Evolutionary conservation across 495 filamentous ascomycete species (phyloP).

Genomic region (Tuber umbilicatum): DNA sequence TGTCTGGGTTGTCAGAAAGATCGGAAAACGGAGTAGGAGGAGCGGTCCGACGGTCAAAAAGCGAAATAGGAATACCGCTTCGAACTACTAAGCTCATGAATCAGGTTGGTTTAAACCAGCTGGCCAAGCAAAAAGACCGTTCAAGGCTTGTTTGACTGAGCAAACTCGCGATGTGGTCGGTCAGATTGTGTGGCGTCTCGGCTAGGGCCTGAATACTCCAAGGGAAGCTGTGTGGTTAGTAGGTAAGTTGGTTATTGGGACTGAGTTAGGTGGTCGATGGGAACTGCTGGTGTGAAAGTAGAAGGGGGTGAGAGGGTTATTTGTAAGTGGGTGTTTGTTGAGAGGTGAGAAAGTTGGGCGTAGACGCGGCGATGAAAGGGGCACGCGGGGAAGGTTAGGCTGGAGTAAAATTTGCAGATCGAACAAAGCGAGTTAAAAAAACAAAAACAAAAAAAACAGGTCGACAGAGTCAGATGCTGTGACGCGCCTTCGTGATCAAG

Average conservation of each 20-base stretch:
- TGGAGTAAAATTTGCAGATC: not conserved
- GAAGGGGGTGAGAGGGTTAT: not conserved
- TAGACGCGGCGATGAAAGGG: not conserved
- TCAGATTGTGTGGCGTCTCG: not conserved
- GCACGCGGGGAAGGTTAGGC: not conserved
- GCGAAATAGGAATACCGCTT: constrained; percentile 14
- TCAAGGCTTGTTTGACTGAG: not conserved
- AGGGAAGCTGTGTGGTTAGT: not conserved
- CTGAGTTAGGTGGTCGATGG: not conserved
- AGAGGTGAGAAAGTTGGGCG: not conserved
- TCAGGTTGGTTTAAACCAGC: not conserved
- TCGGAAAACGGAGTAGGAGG: constrained; percentile 24
- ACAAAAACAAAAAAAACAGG: not conserved
- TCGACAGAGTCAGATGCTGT: not conserved
- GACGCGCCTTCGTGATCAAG: not conserved
- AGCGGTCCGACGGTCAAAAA: constrained; percentile 17
- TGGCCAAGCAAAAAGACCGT: not conserved
- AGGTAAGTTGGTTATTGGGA: constrained; percentile 4
- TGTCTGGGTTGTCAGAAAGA: constrained; percentile 33
- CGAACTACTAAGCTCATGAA: constrained; percentile 28
- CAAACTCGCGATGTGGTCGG: not conserved
- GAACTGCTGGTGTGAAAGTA: not conserved
- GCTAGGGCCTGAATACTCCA: not conserved
- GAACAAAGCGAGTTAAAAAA: not conserved
- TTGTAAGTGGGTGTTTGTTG: not conserved